Base-by-base conservation (phyloP, 1,284 basidiomycete genomes). In the Leccinum subrobustum region DNA sequence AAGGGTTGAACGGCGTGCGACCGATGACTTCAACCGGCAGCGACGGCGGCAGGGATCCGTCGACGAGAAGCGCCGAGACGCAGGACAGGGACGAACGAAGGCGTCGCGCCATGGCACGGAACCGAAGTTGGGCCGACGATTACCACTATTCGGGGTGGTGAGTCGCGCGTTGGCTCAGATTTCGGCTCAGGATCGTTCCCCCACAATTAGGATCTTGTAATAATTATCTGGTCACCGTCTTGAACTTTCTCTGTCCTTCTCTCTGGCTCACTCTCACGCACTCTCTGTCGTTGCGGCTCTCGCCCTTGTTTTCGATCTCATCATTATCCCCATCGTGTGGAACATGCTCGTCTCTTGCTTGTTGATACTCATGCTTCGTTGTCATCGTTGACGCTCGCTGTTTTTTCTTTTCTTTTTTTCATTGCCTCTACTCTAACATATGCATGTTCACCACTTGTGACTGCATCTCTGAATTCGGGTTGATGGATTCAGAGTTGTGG, bases 71-170 rank as follows among this genome's bases (percentile, higher is more conserved):
- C 50, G 65, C 60, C 39, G 66, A 66, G 52, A 65, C 59, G 27
- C 72, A 72, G 35, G 76, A 77, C 48, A 73, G 63, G 68, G 78
- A 79, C 54, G 75, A 78, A 67, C 72, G 77, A 58, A 73, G 66
- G 63, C 75, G 76, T 64, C 75, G 73, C 35, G 80, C 79, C 5
- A 69, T 88, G 67, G 80, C 82, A 57, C 77, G 86, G 62, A 88
- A 86, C 71, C 80, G 82, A 59, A 89, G 85, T 68, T 89, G 85
- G 86, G 84, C 85, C 23, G 82, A 87, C 63, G 85, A 88, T 65
- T 89, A 82, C 71, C 88, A 90, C 71, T 78, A 76, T 62, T 68
- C 80, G 20, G 88, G 88, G 54, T 90, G 88, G 88, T 89, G 70
- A 68, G 27, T 52, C n/a, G 12, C 25, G 9, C 11, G 11, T 52